phyloP scores from a whole-genome alignment of 2,329 filamentous ascomycete species.

The Orbilia brochopaga region DNA sequence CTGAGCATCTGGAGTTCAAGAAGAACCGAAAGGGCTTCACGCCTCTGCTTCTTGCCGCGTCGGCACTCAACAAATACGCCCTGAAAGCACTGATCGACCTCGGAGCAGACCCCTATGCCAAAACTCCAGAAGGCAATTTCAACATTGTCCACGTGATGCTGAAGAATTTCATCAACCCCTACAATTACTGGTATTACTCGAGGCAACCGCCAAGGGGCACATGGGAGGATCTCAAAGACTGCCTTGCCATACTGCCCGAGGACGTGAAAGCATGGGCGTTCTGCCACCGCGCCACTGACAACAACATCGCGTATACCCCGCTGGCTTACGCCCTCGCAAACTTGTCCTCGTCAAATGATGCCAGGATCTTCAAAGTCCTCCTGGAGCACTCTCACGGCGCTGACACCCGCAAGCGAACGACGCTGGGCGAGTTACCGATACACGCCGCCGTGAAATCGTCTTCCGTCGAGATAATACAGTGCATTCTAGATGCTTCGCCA shows the following conservation, averaged over 20 bases:
- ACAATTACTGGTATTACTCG: constrained; percentile 57
- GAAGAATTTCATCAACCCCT: constrained; percentile 52
- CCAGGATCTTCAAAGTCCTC: constrained; percentile 62
- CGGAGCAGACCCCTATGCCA: constrained; percentile 71
- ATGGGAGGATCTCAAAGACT: constrained; percentile 63
- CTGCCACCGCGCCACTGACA: constrained; percentile 61
- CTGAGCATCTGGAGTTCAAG: constrained; percentile 68
- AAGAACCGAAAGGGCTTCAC: constrained; percentile 66
- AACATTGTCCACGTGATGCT: constrained; percentile 73
- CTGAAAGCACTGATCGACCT: constrained; percentile 66
- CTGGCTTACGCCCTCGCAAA: constrained; percentile 8
- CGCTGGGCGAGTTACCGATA: constrained; percentile 59
- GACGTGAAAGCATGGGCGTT: constrained; percentile 68
- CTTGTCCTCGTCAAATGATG: constrained; percentile 53
- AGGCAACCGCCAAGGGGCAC: constrained; percentile 66
- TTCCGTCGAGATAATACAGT: constrained; percentile 2
- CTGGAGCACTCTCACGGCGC: constrained; percentile 65
- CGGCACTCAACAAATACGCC: constrained; percentile 65
- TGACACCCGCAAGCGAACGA: constrained; percentile 60
- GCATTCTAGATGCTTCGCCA: constrained; percentile 42
- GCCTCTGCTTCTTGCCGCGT: constrained; percentile 72
- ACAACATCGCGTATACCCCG: constrained; percentile 36
- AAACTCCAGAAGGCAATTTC: constrained; percentile 66
- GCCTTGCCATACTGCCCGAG: constrained; percentile 67
- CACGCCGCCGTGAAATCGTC: constrained; percentile 54